Evolutionary conservation across 352 stramenopile genomes (phyloP), one percentile per base, ranked within the genome.

Genomic region (Phytophthora colocasiae): DNA sequence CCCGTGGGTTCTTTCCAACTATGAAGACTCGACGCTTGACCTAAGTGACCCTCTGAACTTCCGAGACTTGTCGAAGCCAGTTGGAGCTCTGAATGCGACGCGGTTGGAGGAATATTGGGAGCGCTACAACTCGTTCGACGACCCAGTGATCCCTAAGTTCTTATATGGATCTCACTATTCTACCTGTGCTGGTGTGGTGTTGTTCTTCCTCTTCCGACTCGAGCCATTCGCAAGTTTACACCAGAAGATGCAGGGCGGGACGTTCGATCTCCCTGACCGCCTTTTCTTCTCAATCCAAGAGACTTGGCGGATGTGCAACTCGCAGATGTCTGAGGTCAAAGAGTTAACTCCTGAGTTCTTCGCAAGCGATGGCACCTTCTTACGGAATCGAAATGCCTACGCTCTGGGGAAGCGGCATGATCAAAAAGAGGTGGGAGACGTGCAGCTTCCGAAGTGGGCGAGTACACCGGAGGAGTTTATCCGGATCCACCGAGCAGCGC

Each of bases 311-410:
- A 98, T 99, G 92, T 99, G 96, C 71, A 99, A 98, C 34, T 96
- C 87, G 17, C 94, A 96, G 36, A 97, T 99, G 66, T 98, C 93
- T 2, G 98, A 99, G 73, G 98, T 99, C 1, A 99, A 99, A 77
- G 98, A 99, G 71, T 73, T 99, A 4, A 99, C 95, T 2, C 98
- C 98, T 0, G 98, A 99, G 74, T 99, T 98, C 71, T 99, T 97
- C 73, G 53, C 70, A 12, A 81, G 76, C 17, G 92, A 98, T 41
- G 88, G 93, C 4, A 90, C 93, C 5, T 99, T 99, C 71, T 75
- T 99, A 26, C 84, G 87, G 10, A 99, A 99, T 76, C 57, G 85
- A 8, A 99, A 99, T 75, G 70, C 83, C 17, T 98, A 98, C 60
- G 92, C 95, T 22, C 90, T 99, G 14, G 98, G 98, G 7, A 98